These are phyloP conservation scores for Diaporthe amygdali DNA, from an alignment of 2,329 filamentous ascomycete genomes.

Conservation along the genomic window DNA sequence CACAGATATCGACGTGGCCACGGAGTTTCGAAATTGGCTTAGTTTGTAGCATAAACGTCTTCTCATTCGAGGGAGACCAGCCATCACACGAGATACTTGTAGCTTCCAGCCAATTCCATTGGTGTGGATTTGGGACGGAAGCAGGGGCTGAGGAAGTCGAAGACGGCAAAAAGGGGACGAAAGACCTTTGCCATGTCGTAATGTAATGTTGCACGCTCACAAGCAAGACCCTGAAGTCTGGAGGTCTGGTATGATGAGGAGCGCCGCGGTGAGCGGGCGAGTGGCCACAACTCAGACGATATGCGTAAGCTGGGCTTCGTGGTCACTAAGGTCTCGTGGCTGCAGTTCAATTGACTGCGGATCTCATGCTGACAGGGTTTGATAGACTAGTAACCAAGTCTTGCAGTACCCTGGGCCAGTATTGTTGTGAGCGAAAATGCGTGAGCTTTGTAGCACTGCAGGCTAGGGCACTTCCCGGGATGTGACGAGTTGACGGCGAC, in stretches of 20 bases:
- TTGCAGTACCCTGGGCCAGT: background rate
- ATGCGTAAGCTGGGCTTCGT: background rate
- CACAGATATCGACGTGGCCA: background rate
- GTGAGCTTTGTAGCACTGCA: conserved; percentile 24
- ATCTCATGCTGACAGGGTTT: background rate
- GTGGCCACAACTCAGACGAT: background rate
- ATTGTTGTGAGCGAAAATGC: background rate
- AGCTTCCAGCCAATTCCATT: background rate
- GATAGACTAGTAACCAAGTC: background rate
- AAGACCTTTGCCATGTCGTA: background rate
- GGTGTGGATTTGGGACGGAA: background rate
- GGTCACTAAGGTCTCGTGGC: background rate
- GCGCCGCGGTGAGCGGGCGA: background rate
- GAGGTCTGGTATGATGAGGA: background rate
- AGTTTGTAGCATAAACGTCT: background rate
- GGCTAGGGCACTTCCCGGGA: conserved; percentile 18
- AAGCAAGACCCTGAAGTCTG: background rate
- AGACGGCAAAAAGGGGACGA: background rate
- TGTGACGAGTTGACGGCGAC: background rate
- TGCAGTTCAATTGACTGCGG: background rate
- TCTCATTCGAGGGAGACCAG: background rate
- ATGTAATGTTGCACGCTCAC: background rate
- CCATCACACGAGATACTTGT: background rate
- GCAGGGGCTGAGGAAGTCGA: background rate
- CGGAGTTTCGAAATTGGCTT: background rate